Base-by-base conservation (phyloP, 148 eudicot genomes). In the Chenopodium berlandieri region DNA sequence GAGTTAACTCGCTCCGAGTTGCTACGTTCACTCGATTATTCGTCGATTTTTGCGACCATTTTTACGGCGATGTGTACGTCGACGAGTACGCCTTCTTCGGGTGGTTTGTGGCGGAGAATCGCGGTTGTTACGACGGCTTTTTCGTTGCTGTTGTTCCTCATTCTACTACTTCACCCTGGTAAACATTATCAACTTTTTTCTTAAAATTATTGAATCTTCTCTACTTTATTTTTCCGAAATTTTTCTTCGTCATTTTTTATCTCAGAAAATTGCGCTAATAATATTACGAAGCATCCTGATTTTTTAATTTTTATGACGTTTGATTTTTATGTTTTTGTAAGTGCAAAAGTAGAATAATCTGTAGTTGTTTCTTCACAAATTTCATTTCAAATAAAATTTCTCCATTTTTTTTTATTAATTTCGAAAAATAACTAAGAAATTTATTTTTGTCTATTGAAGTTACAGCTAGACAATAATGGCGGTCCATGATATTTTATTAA, bases 91-190 rank as follows among this genome's bases (percentile, higher is more conserved):
- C 22, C 82, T 9, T 75, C 76, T 20, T 71, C 80, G 12, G 69
- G 76, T 31, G 31, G n/a, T 76, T 72, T 79, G 46, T 31, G 78
- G 83, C 83, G 78, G 77, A 81, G 78, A 73, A 81, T 81, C 71
- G 79, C 87, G 81, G 82, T 88, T 46, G 80, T 86, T 81, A 82
- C 83, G 77, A 88, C 89, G 83, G 34, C 83, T 13, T 66, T 89
- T 77, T 79, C 84, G 80, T 71, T 69, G 12, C 16, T 50, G 14
- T 1, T 50, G 16, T 50, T 50, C 14, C 16, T 50, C 54, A 40
- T 40, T 40, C 16, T 76, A 76, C n/a, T 71, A 7, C 78, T 66
- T 12, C 68, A 76, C 76, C 63, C 83, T 66, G 90, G 91, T 89
- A 82, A 44, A 50, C 54, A 50, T 9, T 19, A 40, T 40, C 44